Evolutionary conservation across 768 basidiomycete species (phyloP), one percentile per base, ranked within the genome.

Genomic region (Rhodotorula taiwanensis): DNA sequence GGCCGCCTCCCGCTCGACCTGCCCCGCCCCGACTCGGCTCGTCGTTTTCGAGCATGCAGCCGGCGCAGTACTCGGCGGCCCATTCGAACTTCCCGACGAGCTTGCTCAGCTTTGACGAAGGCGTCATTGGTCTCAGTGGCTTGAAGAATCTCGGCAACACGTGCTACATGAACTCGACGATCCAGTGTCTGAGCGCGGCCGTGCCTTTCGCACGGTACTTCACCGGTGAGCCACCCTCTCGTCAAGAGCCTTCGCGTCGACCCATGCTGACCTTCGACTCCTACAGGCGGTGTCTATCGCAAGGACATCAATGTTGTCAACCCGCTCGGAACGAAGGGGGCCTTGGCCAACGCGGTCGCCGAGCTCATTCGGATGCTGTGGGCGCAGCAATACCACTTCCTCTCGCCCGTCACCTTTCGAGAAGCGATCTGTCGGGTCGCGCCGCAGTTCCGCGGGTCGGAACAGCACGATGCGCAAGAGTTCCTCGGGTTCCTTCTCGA

Each of bases 381-480:
- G 85, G 84, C 86, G 61, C 86, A 86, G 33, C 87, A 90, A 58
- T 80, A 90, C 71, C 85, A 86, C 25, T 89, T 88, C 73, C 76
- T 95, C 34, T 84, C 85, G 4, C 93, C 93, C 0, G 79, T 84
- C 31, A 82, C 83, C 30, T 97, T 95, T 78, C 80, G 93, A 74
- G 90, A 93, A 72, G 88, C 90, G 74, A 79, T 92, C 54, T 91
- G 91, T 73, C 82, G 88, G 21, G 79, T 97, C 27, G 79, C 92
- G 56, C 88, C 86, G 70, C 64, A 70, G 41, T 67, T 97, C 75
- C 83, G 83, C 33, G 91, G 89, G 1, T 82, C 86, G 23, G 87
- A 94, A 9, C 95, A 99, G 76, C 95, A 99, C 71, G 95, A 99
- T 75, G 92, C 93, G 14, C 95, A 99, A 71, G 95, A 99, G 75